A percentile compares a stretch with the other conserved stretches of the same genome.
Evolutionary conservation across 371 early-diverging fungal species (phyloP).

Genomic region (Mucor velutinosus): DNA sequence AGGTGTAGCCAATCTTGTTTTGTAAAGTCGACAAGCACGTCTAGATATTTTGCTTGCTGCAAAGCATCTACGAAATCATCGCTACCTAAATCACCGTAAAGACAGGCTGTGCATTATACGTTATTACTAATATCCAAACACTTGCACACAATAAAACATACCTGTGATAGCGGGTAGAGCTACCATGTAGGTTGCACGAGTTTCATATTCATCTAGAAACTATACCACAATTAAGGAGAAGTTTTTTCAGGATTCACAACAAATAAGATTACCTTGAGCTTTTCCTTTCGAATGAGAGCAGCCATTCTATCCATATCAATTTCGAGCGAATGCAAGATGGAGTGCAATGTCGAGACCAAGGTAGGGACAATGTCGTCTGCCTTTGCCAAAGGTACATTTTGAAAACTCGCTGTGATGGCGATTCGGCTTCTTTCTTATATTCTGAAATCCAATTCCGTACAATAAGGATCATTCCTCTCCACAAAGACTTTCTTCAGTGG

Average conservation of each 20-base stretch:
- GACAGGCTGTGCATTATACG: constrained; percentile 11
- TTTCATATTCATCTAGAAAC: constrained; percentile 33
- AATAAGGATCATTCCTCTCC: constrained; percentile 53
- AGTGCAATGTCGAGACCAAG: constrained; percentile 39
- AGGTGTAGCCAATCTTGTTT: constrained; percentile 49
- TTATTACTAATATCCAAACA: background rate
- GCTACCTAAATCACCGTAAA: constrained; percentile 55
- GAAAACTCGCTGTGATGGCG: constrained; percentile 39
- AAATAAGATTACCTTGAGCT: constrained; percentile 35
- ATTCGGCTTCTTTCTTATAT: constrained; percentile 20
- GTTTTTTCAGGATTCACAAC: constrained; percentile 5
- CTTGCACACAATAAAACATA: background rate
- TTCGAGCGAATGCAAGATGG: constrained; percentile 34
- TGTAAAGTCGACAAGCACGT: constrained; percentile 39
- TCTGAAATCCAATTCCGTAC: constrained; percentile 33
- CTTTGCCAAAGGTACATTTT: constrained; percentile 51
- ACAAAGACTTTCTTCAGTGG: constrained; percentile 55
- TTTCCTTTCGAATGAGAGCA: constrained; percentile 51
- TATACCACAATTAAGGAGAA: constrained; percentile 9
- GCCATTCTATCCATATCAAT: constrained; percentile 60
- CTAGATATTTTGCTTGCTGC: constrained; percentile 47
- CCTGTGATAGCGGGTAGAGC: constrained; percentile 29
- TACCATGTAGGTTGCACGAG: constrained; percentile 22
- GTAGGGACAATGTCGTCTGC: constrained; percentile 42
- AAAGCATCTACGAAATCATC: constrained; percentile 43